Evolutionary conservation across 202 grass and related monocot genomes (phyloP).

Genomic region (Carex arenaria): DNA sequence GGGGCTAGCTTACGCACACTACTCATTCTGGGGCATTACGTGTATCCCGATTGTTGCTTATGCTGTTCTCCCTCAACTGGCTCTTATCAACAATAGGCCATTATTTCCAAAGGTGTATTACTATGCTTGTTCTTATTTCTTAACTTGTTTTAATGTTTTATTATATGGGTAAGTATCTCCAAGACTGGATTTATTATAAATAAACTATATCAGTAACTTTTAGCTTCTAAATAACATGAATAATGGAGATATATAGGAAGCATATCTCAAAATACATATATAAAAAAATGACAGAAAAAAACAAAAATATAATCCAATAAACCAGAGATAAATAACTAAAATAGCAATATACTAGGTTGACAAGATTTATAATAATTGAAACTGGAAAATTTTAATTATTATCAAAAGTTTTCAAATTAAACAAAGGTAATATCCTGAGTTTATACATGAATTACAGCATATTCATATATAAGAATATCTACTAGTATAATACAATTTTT

Average conservation of each 20-base stretch:
- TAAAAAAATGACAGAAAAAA: neutral
- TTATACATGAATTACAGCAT: too few species aligned
- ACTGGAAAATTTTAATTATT: too few species aligned
- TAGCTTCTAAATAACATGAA: too few species aligned
- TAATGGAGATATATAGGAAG: neutral
- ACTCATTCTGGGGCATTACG: constrained; percentile 21
- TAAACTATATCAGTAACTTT: neutral
- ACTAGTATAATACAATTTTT: too few species aligned
- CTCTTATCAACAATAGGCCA: constrained; percentile 21
- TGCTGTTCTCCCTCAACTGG: constrained; percentile 32
- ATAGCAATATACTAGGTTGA: neutral
- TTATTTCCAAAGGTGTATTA: constrained; percentile 30
- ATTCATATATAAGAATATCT: too few species aligned
- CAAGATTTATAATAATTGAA: too few species aligned
- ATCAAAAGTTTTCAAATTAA: too few species aligned
- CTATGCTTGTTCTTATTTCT: neutral
- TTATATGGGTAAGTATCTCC: neutral
- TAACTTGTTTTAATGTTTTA: neutral
- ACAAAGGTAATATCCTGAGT: too few species aligned
- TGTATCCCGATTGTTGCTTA: constrained; percentile 23
- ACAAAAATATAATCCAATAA: neutral
- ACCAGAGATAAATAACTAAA: neutral
- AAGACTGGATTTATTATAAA: neutral
- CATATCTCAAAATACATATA: neutral
- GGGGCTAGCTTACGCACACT: constrained; percentile 1